phyloP scores from a whole-genome alignment of 345 rosid species.

The Adansonia digitata region DNA sequence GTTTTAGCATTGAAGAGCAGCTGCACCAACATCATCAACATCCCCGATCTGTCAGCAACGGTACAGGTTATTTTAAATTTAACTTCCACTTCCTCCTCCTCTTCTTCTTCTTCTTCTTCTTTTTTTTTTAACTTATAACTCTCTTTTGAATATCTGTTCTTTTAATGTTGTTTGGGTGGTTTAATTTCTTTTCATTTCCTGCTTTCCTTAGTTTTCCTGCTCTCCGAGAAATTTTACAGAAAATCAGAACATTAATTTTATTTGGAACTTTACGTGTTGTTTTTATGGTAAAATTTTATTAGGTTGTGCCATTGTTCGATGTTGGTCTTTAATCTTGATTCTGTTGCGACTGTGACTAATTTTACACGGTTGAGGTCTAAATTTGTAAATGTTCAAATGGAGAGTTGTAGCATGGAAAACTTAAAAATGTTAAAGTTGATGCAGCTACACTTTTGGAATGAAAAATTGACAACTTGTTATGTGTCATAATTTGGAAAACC shows the following conservation, averaged over 20 bases:
- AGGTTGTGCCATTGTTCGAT: neutral
- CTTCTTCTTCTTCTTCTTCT: no score
- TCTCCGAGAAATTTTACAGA: neutral
- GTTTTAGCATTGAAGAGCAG: slow-evolving; percentile 36
- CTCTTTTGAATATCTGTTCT: neutral
- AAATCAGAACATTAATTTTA: neutral
- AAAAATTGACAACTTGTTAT: neutral
- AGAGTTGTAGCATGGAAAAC: neutral
- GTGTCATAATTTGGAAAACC: neutral
- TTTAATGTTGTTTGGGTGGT: neutral
- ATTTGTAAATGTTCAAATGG: neutral
- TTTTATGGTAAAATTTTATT: neutral
- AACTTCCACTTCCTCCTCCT: neutral
- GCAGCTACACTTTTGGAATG: neutral
- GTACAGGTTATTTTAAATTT: slow-evolving; percentile 1
- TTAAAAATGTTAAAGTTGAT: neutral
- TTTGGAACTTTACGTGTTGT: neutral
- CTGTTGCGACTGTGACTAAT: neutral
- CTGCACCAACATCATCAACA: slow-evolving; percentile 17
- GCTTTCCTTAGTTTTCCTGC: neutral
- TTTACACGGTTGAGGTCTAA: neutral
- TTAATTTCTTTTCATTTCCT: neutral
- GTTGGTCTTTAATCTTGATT: neutral
- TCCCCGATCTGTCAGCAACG: slow-evolving; percentile 6
- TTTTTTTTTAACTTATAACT: no score